Evolutionary conservation across 2,329 filamentous ascomycete species (phyloP).

Genomic region (Sclerotiophoma versabilis): DNA sequence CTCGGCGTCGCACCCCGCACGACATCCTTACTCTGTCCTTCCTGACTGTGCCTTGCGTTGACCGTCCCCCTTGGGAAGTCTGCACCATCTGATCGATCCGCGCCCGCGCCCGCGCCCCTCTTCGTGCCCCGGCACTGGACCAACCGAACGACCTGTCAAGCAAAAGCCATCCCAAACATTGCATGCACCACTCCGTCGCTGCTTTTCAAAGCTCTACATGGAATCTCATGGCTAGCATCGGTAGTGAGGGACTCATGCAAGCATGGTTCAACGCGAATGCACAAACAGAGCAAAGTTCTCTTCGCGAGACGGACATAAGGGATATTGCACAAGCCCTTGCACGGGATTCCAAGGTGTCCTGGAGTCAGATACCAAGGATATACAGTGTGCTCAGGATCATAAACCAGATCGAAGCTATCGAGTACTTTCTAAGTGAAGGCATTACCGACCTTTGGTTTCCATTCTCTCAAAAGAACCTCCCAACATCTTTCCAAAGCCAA

Average conservation of each 20-base stretch:
- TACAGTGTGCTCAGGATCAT: slow-evolving; percentile 25
- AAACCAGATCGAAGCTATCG: slow-evolving; percentile 9
- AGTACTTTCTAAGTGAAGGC: background rate
- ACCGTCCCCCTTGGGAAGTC: no score
- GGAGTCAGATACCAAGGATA: slow-evolving; percentile 23
- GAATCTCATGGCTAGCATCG: background rate
- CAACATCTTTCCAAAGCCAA: background rate
- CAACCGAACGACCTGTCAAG: no score
- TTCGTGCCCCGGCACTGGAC: no score
- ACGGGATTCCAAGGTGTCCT: background rate
- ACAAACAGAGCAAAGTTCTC: background rate
- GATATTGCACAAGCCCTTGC: background rate
- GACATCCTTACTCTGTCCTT: no score
- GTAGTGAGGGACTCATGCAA: background rate
- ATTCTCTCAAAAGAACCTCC: background rate
- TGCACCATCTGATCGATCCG: no score
- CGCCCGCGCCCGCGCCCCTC: no score
- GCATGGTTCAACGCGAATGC: background rate
- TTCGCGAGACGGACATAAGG: background rate
- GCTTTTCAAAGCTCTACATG: background rate
- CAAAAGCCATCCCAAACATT: no score
- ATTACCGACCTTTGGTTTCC: background rate
- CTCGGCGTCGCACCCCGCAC: no score
- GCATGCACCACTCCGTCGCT: background rate
- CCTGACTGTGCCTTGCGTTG: no score